Evolutionary conservation across 176 grass and related monocot species (phyloP).

Genomic region (Microstegium vimineum): DNA sequence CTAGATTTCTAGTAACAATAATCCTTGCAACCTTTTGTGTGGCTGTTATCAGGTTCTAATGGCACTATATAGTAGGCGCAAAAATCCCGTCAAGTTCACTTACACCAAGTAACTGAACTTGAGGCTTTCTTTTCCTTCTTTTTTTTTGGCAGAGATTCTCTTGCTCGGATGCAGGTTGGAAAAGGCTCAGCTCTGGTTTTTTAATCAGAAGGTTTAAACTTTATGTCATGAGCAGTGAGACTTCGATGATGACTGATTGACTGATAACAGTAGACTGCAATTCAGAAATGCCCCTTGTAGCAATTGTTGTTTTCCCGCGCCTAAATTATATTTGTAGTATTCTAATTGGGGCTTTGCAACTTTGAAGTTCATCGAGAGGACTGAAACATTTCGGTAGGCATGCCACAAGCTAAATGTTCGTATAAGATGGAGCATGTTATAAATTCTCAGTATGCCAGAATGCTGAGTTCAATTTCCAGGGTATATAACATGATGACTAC

Average conservation of each 20-base stretch:
- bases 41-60: slow-evolving; percentile 13
- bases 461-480: not conserved
- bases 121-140: slow-evolving; percentile 1
- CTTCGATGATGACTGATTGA: not conserved
- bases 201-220: not conserved
- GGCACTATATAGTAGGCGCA: slow-evolving; percentile 20
- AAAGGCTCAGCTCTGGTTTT: not conserved
- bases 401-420: not conserved
- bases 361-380: not conserved
- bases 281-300: not conserved
- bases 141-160: slow-evolving; percentile 1
- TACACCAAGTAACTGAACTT: slow-evolving; percentile 30
- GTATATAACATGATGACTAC: not conserved
- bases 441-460: not conserved
- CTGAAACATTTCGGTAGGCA: not conserved
- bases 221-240: not conserved
- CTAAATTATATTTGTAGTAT: not conserved
- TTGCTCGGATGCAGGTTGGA: not conserved
- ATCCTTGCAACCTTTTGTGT: slow-evolving; percentile 7
- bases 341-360: not conserved
- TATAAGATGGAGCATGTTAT: not conserved
- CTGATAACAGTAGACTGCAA: not conserved
- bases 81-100: slow-evolving; percentile 27
- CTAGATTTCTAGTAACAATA: slow-evolving; percentile 23
- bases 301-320: not conserved